These are phyloP conservation scores for Cytospora mali DNA, from an alignment of 2,329 filamentous ascomycete species.

Conservation along the genomic window DNA sequence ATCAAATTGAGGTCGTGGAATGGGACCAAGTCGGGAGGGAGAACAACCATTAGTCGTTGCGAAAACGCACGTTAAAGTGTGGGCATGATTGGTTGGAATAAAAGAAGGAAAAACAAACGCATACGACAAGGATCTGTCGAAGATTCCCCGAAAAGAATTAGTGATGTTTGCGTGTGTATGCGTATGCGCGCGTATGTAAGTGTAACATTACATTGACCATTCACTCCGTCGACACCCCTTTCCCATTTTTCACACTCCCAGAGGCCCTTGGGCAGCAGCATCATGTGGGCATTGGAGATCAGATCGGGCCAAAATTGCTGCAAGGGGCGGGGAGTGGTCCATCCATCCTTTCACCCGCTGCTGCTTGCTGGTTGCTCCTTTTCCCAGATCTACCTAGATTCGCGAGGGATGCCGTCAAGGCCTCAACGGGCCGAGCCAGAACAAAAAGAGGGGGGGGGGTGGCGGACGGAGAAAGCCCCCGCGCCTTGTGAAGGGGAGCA, in stretches of 20 bases:
- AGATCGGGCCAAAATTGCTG: not conserved
- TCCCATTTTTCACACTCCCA: not conserved
- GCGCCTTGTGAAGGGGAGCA: not conserved
- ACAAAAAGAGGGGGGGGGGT: not conserved
- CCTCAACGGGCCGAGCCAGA: not conserved
- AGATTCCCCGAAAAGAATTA: no score
- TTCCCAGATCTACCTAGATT: not conserved
- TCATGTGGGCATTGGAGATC: not conserved
- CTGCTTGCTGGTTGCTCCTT: not conserved
- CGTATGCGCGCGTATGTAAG: no score
- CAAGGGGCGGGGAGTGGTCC: not conserved
- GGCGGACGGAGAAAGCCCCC: not conserved
- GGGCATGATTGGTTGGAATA: no score
- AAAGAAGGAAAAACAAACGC: no score
- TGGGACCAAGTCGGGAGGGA: no score
- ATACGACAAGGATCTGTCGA: no score
- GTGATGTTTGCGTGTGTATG: no score
- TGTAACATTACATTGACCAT: not conserved
- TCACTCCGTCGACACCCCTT: not conserved
- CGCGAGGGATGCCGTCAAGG: not conserved
- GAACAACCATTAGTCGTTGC: no score
- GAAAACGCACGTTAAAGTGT: no score
- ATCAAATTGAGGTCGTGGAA: no score
- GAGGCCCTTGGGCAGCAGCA: not conserved
- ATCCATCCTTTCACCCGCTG: not conserved